These are phyloP conservation scores for Globisporangium echinulatum DNA, from an alignment of 352 stramenopile genomes.

Conservation along the genomic window DNA sequence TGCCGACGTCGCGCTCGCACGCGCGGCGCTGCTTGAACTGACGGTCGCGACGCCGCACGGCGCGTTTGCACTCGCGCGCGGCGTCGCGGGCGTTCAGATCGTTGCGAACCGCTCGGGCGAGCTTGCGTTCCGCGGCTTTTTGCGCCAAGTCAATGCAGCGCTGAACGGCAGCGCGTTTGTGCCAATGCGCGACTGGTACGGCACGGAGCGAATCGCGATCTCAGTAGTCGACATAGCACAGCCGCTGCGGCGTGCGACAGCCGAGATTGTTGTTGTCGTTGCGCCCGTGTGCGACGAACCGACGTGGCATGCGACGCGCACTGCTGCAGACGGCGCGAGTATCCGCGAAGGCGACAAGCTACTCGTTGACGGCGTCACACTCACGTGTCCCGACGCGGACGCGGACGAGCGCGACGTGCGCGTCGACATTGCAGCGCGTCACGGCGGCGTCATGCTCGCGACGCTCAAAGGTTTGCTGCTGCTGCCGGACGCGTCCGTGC, in stretches of 20 bases:
- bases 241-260: constrained; percentile 2
- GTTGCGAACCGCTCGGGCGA: constrained; percentile 18
- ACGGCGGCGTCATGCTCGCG: constrained; percentile 52
- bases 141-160: constrained; percentile 44
- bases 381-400: constrained; percentile 26
- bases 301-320: constrained; percentile 16
- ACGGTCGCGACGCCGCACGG: constrained; percentile 20
- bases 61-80: constrained; percentile 16
- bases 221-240: constrained; percentile 18
- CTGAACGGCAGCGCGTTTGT: constrained; percentile 46
- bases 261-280: constrained; percentile 33
- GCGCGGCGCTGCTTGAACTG: constrained; percentile 26
- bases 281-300: constrained; percentile 49
- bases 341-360: constrained; percentile 40
- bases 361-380: constrained; percentile 23
- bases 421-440: constrained; percentile 23
- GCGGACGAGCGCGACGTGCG: constrained; percentile 26
- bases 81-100: constrained; percentile 21
- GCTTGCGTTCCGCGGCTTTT: constrained; percentile 35
- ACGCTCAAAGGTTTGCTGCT: constrained; percentile 30
- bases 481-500: constrained; percentile 7
- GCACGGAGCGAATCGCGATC: constrained; percentile 39
- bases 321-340: background rate
- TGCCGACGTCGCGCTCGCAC: constrained; percentile 14
- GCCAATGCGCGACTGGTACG: constrained; percentile 47